Conservation (phyloP, 352 stramenopile species). For the Stramenopiles sp. region DNA sequence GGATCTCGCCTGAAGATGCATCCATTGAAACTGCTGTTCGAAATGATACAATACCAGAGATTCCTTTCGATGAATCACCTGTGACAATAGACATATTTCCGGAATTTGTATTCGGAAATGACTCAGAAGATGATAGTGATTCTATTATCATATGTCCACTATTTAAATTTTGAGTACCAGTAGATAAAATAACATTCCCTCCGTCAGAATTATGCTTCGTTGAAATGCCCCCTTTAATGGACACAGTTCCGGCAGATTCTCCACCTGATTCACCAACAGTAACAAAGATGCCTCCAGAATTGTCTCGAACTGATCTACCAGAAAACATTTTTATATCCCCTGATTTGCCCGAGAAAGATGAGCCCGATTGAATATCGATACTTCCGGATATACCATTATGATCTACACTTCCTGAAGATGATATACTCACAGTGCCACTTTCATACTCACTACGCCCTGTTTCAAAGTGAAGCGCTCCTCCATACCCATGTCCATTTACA, state of each 20-base stretch:
- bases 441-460: not conserved
- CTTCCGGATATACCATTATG: not conserved
- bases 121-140: no score
- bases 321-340: not conserved
- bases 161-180: no score
- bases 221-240: not conserved
- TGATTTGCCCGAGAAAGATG: not conserved
- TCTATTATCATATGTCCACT: no score
- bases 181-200: no score
- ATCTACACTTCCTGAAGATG: constrained; percentile 1
- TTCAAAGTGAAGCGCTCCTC: not conserved
- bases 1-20: not conserved
- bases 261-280: not conserved
- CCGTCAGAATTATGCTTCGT: no score
- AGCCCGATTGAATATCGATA: not conserved
- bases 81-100: constrained; percentile 2
- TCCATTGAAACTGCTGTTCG: constrained; percentile 1
- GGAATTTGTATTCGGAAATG: no score
- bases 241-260: constrained; percentile 4
- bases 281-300: constrained; percentile 5
- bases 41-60: not conserved
- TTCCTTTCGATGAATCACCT: not conserved
- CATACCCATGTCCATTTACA: not conserved
- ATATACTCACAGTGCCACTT: not conserved
- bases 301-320: not conserved